Base-by-base conservation (phyloP, 2,329 filamentous ascomycete genomes). In the Neonectria hederae region DNA sequence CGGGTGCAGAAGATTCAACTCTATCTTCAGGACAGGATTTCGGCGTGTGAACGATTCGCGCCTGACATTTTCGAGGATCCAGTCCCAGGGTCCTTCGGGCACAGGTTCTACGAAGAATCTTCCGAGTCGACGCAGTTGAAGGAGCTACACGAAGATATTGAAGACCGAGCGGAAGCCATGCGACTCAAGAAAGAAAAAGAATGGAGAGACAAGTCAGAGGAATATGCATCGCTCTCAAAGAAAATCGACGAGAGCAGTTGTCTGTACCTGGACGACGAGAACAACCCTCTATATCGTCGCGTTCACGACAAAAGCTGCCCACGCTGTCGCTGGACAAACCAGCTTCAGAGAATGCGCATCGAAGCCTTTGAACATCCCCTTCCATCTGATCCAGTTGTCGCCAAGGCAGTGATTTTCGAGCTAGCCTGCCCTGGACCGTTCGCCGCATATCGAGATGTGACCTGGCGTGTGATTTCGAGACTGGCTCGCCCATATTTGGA, bases 341-440 rank as follows among this genome's bases (percentile, higher is more conserved):
- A 65, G 17, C 71, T 78, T 3, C 64, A 71, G 4, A 67, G 68
- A 2, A 74, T 84, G 48, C 69, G 59, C 0, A 83, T 84, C 11
- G 55, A 65, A 1, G 74, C 76, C 0, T 79, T 79, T 22, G 83
- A 84, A 40, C 72, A 82, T 4, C 78, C 76, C 0, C 74, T 84
- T 0, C 83, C 83, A 0, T 58, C 71, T 0, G 72, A 77, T 4
- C 54, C 61, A 2, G 56, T 72, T 2, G 55, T 75, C 14, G 73
- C 75, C 0, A 79, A 79, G 38, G 74, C 75, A 5, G 75, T 79
- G 0, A 67, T 83, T 0, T 83, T 83, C 30, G 83, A 84, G 63
- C 74, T 84, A 0, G 61, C 65, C 1, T 77, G 77, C 13, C 81
- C 81, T 0, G 54, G 64, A 6, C 65, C 65, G 0, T 74, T 83